Evolutionary conservation across 2,329 filamentous ascomycete genomes (phyloP).

Genomic region (Fusarium nodosum): DNA sequence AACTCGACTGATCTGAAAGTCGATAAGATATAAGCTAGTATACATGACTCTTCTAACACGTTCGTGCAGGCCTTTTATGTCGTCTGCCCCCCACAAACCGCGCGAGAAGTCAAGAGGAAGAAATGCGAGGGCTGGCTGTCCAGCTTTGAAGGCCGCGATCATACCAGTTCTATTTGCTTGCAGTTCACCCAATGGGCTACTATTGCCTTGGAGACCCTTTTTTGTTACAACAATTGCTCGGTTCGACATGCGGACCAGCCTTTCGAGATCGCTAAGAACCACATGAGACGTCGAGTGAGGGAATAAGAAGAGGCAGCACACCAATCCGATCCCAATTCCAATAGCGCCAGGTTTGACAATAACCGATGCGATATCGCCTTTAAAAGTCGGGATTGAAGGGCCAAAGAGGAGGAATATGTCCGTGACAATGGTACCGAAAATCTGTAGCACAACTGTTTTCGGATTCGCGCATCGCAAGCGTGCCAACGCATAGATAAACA

Average conservation of each 20-base stretch:
- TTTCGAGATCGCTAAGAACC: conserved; percentile 55
- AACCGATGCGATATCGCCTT: conserved; percentile 44
- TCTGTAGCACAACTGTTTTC: conserved; percentile 60
- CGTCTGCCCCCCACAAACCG: conserved; percentile 60
- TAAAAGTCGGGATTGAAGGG: conserved; percentile 53
- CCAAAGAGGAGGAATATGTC: conserved; percentile 62
- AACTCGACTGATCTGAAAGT: conserved; percentile 58
- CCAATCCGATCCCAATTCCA: conserved; percentile 60
- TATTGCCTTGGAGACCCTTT: conserved; percentile 37
- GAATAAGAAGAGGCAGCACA: conserved; percentile 61
- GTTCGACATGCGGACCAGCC: conserved; percentile 52
- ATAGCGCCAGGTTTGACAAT: conserved; percentile 62
- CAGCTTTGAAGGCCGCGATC: conserved; percentile 55
- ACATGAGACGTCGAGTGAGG: conserved; percentile 63
- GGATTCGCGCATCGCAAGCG: conserved; percentile 61
- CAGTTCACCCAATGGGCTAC: conserved; percentile 49
- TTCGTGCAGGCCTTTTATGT: conserved; percentile 56
- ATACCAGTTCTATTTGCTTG: conserved; percentile 48
- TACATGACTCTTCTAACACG: conserved; percentile 55
- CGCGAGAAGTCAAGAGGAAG: conserved; percentile 62
- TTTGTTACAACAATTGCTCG: conserved; percentile 52
- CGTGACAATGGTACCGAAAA: conserved; percentile 62
- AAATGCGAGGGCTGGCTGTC: conserved; percentile 59
- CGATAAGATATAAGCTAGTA: conserved; percentile 55
- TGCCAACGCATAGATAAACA: conserved; percentile 61